Evolutionary conservation across 2,329 filamentous ascomycete species (phyloP).

Genomic region (Tolypocladium album): DNA sequence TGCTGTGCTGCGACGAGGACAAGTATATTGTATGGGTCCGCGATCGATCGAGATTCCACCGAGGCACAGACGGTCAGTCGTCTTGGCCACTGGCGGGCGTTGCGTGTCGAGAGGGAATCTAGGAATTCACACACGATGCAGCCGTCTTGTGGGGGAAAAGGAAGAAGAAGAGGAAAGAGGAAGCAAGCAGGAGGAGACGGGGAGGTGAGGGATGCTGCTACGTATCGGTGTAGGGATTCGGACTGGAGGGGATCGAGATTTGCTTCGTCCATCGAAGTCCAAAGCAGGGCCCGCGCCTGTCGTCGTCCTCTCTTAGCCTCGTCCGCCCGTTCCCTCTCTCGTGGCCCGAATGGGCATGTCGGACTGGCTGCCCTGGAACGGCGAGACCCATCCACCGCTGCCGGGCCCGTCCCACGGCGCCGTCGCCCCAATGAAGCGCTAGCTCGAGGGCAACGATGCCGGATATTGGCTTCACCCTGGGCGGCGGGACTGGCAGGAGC

Average conservation of each 20-base stretch:
- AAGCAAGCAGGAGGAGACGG: not conserved
- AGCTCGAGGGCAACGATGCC: not conserved
- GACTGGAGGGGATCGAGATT: not conserved
- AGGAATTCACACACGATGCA: not conserved
- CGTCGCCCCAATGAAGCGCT: not conserved
- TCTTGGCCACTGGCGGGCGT: not conserved
- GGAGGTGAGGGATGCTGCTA: not conserved
- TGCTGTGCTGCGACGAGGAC: not conserved
- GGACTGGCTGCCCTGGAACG: not conserved
- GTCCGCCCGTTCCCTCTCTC: not conserved
- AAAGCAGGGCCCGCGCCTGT: not conserved
- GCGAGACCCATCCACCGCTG: not conserved
- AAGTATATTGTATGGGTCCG: not conserved
- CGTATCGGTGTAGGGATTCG: not conserved
- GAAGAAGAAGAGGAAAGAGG: not conserved
- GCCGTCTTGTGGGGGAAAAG: not conserved
- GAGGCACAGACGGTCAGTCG: not conserved
- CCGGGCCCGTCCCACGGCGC: not conserved
- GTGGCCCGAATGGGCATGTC: not conserved
- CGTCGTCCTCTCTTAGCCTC: not conserved
- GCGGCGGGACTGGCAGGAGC: not conserved
- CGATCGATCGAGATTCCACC: not conserved
- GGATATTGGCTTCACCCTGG: not conserved
- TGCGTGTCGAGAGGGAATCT: not conserved
- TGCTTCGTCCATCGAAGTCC: not conserved